Evolutionary conservation across 2,329 filamentous ascomycete genomes (phyloP).

Genomic region (Biscogniauxia sp.): DNA sequence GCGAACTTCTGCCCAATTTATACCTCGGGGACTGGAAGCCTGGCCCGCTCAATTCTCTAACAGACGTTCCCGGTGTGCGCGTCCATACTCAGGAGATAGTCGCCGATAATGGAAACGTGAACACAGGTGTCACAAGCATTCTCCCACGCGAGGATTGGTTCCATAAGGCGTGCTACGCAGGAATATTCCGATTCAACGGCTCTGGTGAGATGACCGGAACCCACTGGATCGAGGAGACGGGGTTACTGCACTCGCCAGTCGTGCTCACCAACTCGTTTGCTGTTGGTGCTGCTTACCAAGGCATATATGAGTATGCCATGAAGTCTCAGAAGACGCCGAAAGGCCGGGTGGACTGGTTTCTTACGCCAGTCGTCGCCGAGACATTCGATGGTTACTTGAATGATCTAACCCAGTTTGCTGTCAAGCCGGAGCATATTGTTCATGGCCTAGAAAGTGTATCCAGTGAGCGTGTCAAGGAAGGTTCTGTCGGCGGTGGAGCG

Average conservation of each 20-base stretch:
- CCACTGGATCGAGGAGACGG: constrained; percentile 62
- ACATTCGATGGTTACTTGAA: constrained; percentile 63
- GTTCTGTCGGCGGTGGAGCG: constrained; percentile 64
- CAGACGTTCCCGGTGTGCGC: constrained; percentile 48
- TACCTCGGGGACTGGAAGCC: constrained; percentile 42
- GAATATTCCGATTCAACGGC: constrained; percentile 62
- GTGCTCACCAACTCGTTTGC: constrained; percentile 58
- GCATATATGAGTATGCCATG: constrained; percentile 55
- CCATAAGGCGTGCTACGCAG: constrained; percentile 44
- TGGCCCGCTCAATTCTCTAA: constrained; percentile 48
- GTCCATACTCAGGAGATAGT: constrained; percentile 46
- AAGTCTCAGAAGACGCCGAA: constrained; percentile 42
- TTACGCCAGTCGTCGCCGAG: constrained; percentile 59
- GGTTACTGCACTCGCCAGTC: constrained; percentile 57
- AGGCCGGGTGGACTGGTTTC: constrained; percentile 48
- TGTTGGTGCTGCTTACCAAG: constrained; percentile 57
- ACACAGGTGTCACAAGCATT: constrained; percentile 51
- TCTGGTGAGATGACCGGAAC: constrained; percentile 61
- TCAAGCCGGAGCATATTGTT: constrained; percentile 53
- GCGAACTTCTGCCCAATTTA: constrained; percentile 44
- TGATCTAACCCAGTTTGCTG: constrained; percentile 53
- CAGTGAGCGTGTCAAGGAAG: constrained; percentile 54
- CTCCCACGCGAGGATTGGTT: constrained; percentile 46
- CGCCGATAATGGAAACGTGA: constrained; percentile 34
- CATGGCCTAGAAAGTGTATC: constrained; percentile 51